Base-by-base conservation (phyloP, 179 eudicot genomes). In the Pouteria campechiana region DNA sequence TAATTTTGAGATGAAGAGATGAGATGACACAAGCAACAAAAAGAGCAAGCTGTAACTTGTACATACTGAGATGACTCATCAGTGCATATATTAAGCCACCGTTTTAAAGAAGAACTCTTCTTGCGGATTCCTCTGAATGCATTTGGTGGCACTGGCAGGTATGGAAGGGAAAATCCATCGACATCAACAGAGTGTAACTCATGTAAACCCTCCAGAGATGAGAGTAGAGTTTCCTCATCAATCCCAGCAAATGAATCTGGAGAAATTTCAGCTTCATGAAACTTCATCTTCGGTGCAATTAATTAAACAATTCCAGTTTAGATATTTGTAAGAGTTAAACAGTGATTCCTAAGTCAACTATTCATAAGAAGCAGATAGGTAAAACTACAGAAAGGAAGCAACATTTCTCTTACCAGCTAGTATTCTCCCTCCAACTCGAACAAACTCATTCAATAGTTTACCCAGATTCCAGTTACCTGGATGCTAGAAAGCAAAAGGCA, bases 21-120 rank as follows among this genome's bases (percentile, higher is more conserved):
- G 9, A 19, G 6, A 12, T 6, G 9, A 6, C 20, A 31, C 5
- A 21, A 14, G 8, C 3, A 21, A 32, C 17, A 7, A 31, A 25
- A 23, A 20, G 5, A 38, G 17, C 4, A 37, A 11, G 9, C 11
- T 14, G 15, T 16, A 42, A 30, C 15, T 37, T 43, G 24, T 2
- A 69, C 93, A 35, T 42, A 90, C 98, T 57, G 62, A 15, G 58
- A 44, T 18, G 81, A 63, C 53, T 83, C 96, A 73, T 92, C 96
- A 38, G 76, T 63, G 54, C 85, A 79, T 59, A 92, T 87, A 45
- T 72, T 56, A 47, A 92, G 88, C 99, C 99, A 92, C 25, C 99
- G 94, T 64, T 71, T 80, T 28, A 87, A 63, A 29, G 96, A 82
- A 30, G 79, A 73, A 32, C 58, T 63, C 67, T 72, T 87, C 69